Base-by-base conservation (phyloP, 352 stramenopile species). In the Globisporangium camurandrum region DNA sequence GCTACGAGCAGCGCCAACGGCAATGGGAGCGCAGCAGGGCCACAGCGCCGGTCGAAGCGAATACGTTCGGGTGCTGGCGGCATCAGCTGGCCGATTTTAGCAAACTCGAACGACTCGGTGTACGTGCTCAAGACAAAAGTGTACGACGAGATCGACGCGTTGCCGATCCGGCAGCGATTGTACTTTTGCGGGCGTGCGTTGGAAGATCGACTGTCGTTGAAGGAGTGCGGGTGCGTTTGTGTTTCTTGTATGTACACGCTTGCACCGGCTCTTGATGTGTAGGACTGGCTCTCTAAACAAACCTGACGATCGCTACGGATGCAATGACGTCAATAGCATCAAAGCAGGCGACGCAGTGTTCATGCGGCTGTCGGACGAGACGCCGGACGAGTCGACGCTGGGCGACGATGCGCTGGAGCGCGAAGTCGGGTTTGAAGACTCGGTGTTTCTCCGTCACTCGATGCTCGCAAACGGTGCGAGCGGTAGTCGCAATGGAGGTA, bases 91-190 rank as follows among this genome's bases (percentile, higher is more conserved):
- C 51, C 55, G 4, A 66, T 92, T 31, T 9, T 51, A 14, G 70
- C 77, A 3, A 88, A 76, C 46, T 67, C 81, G 6, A 69, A 64
- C 24, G 81, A 93, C 51, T 84, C 74, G 0, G 71, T 90, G 12
- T 86, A 84, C 36, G 69, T 88, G 42, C 51, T 93, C 9, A 93
- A 93, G 51, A 68, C 74, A 4, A 86, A 84, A 43, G 84, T 93
- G 27, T 87, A 73, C 44, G 70, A 76, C 3, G 73, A 86, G 43
- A 81, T 75, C 8, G 81, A 87, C 56, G 64, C 67, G 8, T 66
- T 83, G 11, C 81, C 81, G 16, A 80, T 79, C 30, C 74, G 74
- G 24, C 81, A 93, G 52, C 61, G 66, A 8, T 61, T 93, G 1
- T 93, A 88, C 46, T 90, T 81, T 51, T 67, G 70, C 33, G 81